Conservation (phyloP, 306 rosid species). For the Herpetospermum pedunculosum region DNA sequence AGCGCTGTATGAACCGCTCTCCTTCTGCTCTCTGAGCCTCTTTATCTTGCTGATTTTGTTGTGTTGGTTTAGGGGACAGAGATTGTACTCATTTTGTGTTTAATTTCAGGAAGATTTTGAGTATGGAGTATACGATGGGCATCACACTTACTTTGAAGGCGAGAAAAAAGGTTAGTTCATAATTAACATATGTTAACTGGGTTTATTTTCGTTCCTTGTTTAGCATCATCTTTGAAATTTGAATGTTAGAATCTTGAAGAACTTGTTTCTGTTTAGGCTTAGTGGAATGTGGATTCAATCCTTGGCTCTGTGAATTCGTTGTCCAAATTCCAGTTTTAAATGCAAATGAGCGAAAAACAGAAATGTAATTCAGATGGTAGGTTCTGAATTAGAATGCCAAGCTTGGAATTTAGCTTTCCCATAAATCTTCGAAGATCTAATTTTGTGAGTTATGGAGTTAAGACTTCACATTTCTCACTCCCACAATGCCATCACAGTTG, state of each 20-base stretch:
- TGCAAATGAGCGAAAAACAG: not conserved
- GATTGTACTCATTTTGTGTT: not conserved
- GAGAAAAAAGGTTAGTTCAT: conserved; percentile 36
- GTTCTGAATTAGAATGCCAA: not conserved
- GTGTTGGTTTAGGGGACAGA: not conserved
- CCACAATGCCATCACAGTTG: not conserved
- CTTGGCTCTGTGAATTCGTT: too few relatives aligned
- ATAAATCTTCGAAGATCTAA: not conserved
- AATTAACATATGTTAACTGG: not conserved
- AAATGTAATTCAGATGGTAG: not conserved
- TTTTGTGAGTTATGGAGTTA: not conserved
- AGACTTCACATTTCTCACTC: not conserved
- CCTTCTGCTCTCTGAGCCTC: not conserved
- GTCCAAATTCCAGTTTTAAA: too few relatives aligned
- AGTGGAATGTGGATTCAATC: not conserved
- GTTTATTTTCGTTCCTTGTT: not conserved
- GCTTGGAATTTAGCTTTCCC: not conserved
- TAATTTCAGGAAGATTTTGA: conserved; percentile 62
- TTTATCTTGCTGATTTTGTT: not conserved
- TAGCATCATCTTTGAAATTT: not conserved
- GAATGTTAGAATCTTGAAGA: not conserved
- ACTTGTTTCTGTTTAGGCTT: not conserved
- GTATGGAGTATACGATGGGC: conserved; percentile 67
- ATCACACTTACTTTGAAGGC: conserved; percentile 72
- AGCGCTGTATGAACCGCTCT: conserved; percentile 25